Conservation (phyloP, 805 yeast genomes). For the Lipomyces sp. region DNA sequence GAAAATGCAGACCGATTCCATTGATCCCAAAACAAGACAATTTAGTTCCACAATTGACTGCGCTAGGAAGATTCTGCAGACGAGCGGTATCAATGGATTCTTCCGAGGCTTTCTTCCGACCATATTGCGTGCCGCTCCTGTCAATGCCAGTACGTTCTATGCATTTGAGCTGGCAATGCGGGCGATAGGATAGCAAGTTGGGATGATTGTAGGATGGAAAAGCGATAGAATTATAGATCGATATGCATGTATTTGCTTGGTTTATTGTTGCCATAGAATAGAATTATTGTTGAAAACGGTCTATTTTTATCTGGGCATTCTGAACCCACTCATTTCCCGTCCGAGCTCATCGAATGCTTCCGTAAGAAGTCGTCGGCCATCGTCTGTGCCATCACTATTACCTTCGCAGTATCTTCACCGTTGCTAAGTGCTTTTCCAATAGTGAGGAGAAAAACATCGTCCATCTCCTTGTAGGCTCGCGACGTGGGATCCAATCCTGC, state of each 20-base stretch:
- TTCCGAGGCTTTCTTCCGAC: conserved; percentile 93
- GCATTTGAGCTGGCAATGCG: conserved; percentile 92
- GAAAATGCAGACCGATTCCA: conserved; percentile 76
- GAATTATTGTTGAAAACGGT: not conserved
- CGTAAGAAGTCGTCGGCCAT: not conserved
- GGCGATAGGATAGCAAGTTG: conserved; percentile 38
- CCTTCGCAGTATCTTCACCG: conserved; percentile 1
- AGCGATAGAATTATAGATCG: not conserved
- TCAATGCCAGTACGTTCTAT: conserved; percentile 94
- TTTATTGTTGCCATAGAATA: not conserved
- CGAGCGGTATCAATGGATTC: conserved; percentile 76
- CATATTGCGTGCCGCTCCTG: conserved; percentile 95
- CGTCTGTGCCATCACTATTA: not conserved
- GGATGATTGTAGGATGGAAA: not conserved
- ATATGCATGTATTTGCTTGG: not conserved
- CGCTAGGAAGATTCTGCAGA: conserved; percentile 55
- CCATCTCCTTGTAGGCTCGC: not conserved
- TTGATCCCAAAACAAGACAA: conserved; percentile 60
- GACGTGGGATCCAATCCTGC: not conserved
- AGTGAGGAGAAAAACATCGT: not conserved
- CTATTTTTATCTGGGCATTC: not conserved
- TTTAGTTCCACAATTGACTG: conserved; percentile 67
- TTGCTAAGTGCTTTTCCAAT: not conserved
- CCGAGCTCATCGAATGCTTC: not conserved
- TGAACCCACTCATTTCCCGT: not conserved